These are phyloP conservation scores for Uromyces viciae-fabae DNA, from an alignment of 1,284 basidiomycete genomes.

Conservation along the genomic window DNA sequence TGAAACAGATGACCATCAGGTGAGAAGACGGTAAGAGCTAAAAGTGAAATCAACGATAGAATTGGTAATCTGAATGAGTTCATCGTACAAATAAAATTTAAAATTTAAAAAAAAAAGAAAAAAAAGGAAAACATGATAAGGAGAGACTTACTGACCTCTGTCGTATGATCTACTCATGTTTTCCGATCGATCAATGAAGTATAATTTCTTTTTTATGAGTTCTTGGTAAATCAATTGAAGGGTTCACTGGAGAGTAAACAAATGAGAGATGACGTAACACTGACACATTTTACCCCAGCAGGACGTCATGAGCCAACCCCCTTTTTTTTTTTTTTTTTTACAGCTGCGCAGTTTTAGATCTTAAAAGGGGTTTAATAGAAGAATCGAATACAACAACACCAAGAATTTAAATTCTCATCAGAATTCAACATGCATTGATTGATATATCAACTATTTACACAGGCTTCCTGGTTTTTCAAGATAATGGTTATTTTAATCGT, in stretches of 20 bases:
- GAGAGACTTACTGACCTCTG: conserved; percentile 45
- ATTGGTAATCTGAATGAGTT: neutral
- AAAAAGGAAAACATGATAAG: too few species aligned
- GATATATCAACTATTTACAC: too few species aligned
- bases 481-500: too few species aligned
- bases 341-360: too few species aligned
- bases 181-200: neutral
- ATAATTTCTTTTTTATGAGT: neutral
- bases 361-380: too few species aligned
- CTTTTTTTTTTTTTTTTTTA: neutral
- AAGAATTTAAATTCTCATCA: too few species aligned
- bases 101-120: neutral
- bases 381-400: neutral
- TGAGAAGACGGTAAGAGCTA: conserved; percentile 84
- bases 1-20: conserved; percentile 92
- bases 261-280: neutral
- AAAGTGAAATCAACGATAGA: neutral
- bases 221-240: neutral
- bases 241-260: neutral
- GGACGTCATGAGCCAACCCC: neutral
- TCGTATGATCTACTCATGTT: conserved; percentile 54
- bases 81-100: neutral
- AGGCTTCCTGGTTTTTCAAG: too few species aligned
- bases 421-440: too few species aligned
- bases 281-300: neutral